phyloP scores from a whole-genome alignment of 768 basidiomycete species.

The Tylopilus plumbeoviolaceoides region DNA sequence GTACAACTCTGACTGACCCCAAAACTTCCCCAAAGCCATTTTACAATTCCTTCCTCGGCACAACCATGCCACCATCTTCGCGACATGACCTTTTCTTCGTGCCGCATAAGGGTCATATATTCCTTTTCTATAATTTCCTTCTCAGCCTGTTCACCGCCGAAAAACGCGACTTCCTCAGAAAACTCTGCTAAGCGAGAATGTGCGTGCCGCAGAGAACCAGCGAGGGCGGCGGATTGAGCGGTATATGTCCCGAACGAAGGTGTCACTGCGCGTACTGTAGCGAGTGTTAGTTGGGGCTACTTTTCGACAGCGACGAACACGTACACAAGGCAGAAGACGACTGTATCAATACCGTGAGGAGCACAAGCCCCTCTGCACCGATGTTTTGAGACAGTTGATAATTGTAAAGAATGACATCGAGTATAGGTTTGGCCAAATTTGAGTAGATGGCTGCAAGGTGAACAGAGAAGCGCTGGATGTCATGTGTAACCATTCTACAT shows the following conservation, averaged over 20 bases:
- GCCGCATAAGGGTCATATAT: conserved; percentile 79
- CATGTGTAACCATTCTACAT: conserved; percentile 86
- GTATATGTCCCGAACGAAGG: conserved; percentile 92
- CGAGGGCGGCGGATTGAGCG: conserved; percentile 80
- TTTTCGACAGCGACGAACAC: conserved; percentile 28
- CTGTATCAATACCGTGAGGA: conserved; percentile 83
- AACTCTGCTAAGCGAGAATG: conserved; percentile 91
- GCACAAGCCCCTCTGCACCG: conserved; percentile 86
- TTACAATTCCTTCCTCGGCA: conserved; percentile 92
- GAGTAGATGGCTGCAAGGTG: conserved; percentile 92
- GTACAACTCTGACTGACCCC: conserved; percentile 53
- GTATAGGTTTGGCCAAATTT: conserved; percentile 88
- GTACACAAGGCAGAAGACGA: conserved; percentile 74
- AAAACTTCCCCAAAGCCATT: conserved; percentile 95
- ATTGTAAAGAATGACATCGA: conserved; percentile 94
- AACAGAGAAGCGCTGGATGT: conserved; percentile 88
- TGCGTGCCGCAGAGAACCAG: conserved; percentile 85
- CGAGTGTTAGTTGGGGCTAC: neutral
- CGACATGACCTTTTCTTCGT: conserved; percentile 75
- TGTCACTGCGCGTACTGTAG: conserved; percentile 79
- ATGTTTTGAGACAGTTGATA: conserved; percentile 92
- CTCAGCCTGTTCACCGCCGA: conserved; percentile 85
- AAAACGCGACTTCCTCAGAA: conserved; percentile 84
- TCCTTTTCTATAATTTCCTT: conserved; percentile 88
- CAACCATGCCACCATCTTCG: conserved; percentile 89